phyloP scores from a whole-genome alignment of 495 filamentous ascomycete genomes.

The Hypoxylon subgilvum region DNA sequence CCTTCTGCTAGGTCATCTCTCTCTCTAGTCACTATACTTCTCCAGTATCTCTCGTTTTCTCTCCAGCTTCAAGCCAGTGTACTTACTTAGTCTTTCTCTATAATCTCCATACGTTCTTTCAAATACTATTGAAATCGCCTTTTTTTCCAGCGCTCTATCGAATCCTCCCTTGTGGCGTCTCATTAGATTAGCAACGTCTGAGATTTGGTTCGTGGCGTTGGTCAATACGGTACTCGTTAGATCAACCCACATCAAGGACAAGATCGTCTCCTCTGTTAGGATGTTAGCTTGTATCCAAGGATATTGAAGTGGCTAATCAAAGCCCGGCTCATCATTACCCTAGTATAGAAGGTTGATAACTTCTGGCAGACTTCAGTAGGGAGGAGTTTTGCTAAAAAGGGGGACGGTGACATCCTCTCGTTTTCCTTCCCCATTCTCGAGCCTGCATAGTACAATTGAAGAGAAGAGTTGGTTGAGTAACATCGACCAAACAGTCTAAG shows the following conservation, averaged over 20 bases:
- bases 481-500: constrained; percentile 1
- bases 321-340: constrained; percentile 8
- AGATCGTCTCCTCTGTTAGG: background rate
- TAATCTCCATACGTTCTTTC: background rate
- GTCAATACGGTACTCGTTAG: constrained; percentile 10
- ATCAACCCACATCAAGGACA: background rate
- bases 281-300: constrained; percentile 9
- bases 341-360: constrained; percentile 1
- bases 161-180: background rate
- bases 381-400: constrained; percentile 15
- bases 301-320: constrained; percentile 6
- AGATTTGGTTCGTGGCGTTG: background rate
- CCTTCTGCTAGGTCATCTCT: background rate
- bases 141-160: no score
- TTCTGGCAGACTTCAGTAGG: background rate
- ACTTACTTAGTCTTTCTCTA: constrained; percentile 2
- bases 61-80: no score
- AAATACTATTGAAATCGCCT: background rate
- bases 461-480: constrained; percentile 15
- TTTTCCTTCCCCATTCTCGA: constrained; percentile 1
- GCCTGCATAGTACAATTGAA: background rate
- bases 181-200: background rate
- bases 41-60: background rate
- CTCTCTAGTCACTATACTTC: background rate
- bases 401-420: constrained; percentile 14